Percentiles rank a stretch among this genome's conserved stretches.
Evolutionary conservation across 768 basidiomycete species (phyloP).

Genomic region (Hericium coralloides): DNA sequence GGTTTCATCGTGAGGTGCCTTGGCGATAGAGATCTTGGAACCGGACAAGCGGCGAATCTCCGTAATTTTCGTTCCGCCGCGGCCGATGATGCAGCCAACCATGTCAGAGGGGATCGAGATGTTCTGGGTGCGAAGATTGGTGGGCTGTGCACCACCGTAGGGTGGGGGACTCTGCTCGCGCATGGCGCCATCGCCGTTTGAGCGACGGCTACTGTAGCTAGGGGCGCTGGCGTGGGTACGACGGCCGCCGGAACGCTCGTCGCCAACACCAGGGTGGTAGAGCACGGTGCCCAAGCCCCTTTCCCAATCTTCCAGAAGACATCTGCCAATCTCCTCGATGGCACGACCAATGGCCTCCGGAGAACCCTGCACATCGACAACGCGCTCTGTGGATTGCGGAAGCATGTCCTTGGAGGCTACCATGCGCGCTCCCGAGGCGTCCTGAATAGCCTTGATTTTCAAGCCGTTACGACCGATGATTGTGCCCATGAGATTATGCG

Average conservation of each 20-base stretch:
- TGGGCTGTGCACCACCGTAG: conserved; percentile 38
- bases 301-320: conserved; percentile 95
- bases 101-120: conserved; percentile 99
- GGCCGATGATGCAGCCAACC: conserved; percentile 96
- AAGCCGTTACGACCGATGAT: conserved; percentile 94
- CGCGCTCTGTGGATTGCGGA: conserved; percentile 97
- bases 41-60: conserved; percentile 98
- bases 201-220: conserved; percentile 47
- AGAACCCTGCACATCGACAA: conserved; percentile 95
- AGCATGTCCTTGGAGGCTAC: conserved; percentile 99
- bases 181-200: conserved; percentile 50
- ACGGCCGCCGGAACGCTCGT: conserved; percentile 48
- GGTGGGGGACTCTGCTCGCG: conserved; percentile 41
- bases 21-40: conserved; percentile 97
- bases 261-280: conserved; percentile 82
- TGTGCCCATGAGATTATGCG: conserved; percentile 98
- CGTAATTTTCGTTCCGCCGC: conserved; percentile 96
- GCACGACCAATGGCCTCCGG: conserved; percentile 90
- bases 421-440: conserved; percentile 93
- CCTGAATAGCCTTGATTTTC: conserved; percentile 99
- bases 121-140: conserved; percentile 94
- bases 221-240: conserved; percentile 45
- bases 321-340: conserved; percentile 92
- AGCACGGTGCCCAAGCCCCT: conserved; percentile 87
- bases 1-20: conserved; percentile 98